A percentile compares a stretch with the other conserved stretches of the same genome.
Conservation (phyloP, 228 moss, liverwort and hornwort species). For the Sphagnum fallax region DNA sequence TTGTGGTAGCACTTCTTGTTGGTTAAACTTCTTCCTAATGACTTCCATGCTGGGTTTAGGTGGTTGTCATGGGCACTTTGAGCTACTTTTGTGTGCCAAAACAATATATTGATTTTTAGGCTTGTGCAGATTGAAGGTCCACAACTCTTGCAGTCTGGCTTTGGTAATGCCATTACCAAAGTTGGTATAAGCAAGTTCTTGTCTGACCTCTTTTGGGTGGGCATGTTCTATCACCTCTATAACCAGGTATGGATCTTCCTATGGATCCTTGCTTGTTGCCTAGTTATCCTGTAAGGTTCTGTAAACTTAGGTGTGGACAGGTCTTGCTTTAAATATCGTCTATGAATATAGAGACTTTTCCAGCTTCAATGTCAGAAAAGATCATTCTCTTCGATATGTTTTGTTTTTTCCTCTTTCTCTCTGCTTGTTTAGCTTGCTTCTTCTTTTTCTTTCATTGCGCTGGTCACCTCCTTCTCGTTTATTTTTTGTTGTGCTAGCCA, state of each 20-base stretch:
- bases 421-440: neutral
- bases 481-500: too few species aligned
- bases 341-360: too few species aligned
- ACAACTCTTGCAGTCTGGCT: slow-evolving; percentile 48
- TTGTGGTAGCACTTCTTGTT: neutral
- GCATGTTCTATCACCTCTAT: slow-evolving; percentile 97
- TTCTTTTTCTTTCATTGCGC: too few species aligned
- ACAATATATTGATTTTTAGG: neutral
- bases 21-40: too few species aligned
- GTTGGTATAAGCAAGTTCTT: slow-evolving; percentile 72
- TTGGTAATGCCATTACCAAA: slow-evolving; percentile 55
- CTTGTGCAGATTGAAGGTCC: slow-evolving; percentile 70
- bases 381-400: neutral
- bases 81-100: neutral
- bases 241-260: slow-evolving; percentile 48
- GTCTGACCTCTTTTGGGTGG: slow-evolving; percentile 87
- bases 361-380: too few species aligned
- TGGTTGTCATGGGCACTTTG: too few species aligned
- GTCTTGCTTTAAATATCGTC: too few species aligned
- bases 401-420: neutral
- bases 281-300: neutral
- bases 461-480: too few species aligned
- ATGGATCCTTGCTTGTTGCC: neutral
- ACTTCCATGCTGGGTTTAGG: too few species aligned
- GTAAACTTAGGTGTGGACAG: neutral